These are phyloP conservation scores for Leccinum uliginosum DNA, from an alignment of 768 basidiomycete genomes.

Conservation along the genomic window DNA sequence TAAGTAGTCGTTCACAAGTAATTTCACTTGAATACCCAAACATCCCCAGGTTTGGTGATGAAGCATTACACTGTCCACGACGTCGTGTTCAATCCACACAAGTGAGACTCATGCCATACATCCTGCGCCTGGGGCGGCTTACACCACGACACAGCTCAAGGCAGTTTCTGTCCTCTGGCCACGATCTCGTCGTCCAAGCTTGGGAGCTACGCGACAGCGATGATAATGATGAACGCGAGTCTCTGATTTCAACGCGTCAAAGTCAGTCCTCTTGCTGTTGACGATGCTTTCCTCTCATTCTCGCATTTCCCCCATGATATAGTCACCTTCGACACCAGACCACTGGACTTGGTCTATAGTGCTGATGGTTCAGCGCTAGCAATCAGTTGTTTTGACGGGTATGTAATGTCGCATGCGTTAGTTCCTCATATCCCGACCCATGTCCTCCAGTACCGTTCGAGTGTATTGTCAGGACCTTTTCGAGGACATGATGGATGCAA, in stretches of 20 bases:
- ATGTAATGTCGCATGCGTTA: constrained; percentile 5
- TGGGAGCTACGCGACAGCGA: constrained; percentile 37
- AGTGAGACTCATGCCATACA: constrained; percentile 29
- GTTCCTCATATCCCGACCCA: background rate
- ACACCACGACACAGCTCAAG: constrained; percentile 28
- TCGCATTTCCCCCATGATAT: constrained; percentile 1
- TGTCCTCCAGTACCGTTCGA: constrained; percentile 18
- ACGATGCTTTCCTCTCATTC: background rate
- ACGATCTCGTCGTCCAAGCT: constrained; percentile 38
- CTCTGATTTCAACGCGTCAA: constrained; percentile 9
- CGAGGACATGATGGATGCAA: constrained; percentile 11
- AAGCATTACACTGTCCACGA: constrained; percentile 57
- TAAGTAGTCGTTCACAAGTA: background rate
- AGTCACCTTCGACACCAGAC: constrained; percentile 28
- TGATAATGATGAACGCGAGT: constrained; percentile 9
- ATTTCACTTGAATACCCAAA: background rate
- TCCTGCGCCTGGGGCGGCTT: background rate
- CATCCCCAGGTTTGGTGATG: constrained; percentile 13
- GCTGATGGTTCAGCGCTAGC: constrained; percentile 39
- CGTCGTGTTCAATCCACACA: constrained; percentile 48
- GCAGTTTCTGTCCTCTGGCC: constrained; percentile 45
- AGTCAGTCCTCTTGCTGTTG: constrained; percentile 12
- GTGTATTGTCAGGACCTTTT: constrained; percentile 24
- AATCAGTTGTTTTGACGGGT: constrained; percentile 28
- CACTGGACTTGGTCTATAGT: constrained; percentile 44